Percentiles rank a stretch among this genome's conserved stretches.
Conservation (phyloP, 345 rosid genomes). For the Dimocarpus longan region DNA sequence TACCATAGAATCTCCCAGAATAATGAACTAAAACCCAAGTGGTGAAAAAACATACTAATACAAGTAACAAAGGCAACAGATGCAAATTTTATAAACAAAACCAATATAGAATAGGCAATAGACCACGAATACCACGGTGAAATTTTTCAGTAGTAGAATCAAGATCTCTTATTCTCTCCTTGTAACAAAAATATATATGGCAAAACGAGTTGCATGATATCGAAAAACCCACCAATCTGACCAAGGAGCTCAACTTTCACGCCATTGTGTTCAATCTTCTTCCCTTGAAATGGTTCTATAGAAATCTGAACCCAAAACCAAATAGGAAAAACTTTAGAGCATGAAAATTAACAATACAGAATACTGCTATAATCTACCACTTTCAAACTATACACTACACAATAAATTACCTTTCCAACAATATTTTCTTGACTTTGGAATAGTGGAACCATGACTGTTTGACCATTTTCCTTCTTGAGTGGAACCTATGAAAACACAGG, state of each 20-base stretch:
- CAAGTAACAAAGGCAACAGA: background rate
- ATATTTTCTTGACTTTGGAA: slow-evolving; percentile 97
- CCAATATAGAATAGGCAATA: background rate
- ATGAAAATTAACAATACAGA: background rate
- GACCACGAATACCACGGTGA: background rate
- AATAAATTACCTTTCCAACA: slow-evolving; percentile 67
- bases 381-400: background rate
- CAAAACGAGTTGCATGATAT: background rate
- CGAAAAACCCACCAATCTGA: slow-evolving; percentile 69
- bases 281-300: slow-evolving; percentile 88
- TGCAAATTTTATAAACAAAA: background rate
- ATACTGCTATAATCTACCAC: background rate
- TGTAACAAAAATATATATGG: background rate
- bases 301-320: slow-evolving; percentile 48
- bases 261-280: slow-evolving; percentile 94
- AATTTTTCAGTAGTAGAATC: background rate
- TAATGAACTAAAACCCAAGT: background rate
- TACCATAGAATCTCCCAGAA: background rate
- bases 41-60: background rate
- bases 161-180: background rate
- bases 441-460: slow-evolving; percentile 73
- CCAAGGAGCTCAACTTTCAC: slow-evolving; percentile 96
- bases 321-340: slow-evolving; percentile 3
- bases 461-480: slow-evolving; percentile 93
- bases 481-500: slow-evolving; percentile 57